Base-by-base conservation (phyloP, 441 rosid species). In the Mallotus japonicus region DNA sequence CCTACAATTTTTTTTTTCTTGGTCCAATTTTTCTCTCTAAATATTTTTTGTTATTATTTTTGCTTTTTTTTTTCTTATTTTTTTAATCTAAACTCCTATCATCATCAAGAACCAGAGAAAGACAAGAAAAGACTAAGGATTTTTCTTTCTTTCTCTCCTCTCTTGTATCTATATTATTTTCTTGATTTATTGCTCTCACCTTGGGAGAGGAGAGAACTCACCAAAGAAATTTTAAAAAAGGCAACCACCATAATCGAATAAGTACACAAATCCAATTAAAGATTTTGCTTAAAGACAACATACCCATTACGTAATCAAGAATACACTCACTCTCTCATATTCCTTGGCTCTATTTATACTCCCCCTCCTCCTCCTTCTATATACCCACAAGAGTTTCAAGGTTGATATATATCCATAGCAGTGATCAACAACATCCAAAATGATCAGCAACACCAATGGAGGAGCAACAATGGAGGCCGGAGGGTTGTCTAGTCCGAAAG, bases 161-260 rank as follows among this genome's bases (percentile, higher is more conserved):
- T 32, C 32, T 51, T 9, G 13, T 15, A 0, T 16, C 20, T 6
- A 13, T 16, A 9, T 16, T 37, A 73, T 58, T 56, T 46, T 24
- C 47, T 61, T 44, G 14, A 6, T 60, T 61, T 19, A 17, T 69
- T 75, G 72, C 74, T 71, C 72, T 69, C 47, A 47, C 71, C 67
- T 57, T 57, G 57, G 60, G 78, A 73, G 78, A 76, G 80, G 78
- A 77, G 79, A 74, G 77, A 77, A 73, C 51, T 58, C 37, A 6
- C 67, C 51, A 37, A 34, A 5, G 56, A 65, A 61, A 20, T 44
- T 64, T 20, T 15, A 42, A 40, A 67, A 54, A 34, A 74, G 46
- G 46, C 61, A 62, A 62, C 22, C 72, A 60, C 32, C 28, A 6
- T 11, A 13, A 54, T 32, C 75, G 65, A 57, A 49, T 59, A 68